A percentile compares a stretch with the other conserved stretches of the same genome.
Conservation (phyloP, 2,329 filamentous ascomycete species). For the Colletotrichum sp. region DNA sequence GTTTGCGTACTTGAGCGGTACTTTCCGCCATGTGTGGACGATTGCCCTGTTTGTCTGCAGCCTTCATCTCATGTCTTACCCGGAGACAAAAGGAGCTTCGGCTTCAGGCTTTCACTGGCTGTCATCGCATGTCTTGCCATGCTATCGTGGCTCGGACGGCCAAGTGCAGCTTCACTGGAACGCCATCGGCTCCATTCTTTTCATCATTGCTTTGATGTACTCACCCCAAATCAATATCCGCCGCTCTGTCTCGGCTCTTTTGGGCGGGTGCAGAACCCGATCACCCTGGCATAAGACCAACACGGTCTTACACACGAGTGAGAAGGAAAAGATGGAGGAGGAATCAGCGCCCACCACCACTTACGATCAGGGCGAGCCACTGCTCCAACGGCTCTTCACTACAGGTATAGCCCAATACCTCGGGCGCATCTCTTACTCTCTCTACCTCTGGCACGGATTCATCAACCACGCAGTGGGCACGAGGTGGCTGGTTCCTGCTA, state of each 20-base stretch:
- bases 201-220: conserved; percentile 26
- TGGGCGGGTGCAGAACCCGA: not conserved
- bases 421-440: conserved; percentile 62
- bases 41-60: not conserved
- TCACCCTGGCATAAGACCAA: not conserved
- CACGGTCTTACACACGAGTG: conserved; percentile 21
- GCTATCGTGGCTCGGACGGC: not conserved
- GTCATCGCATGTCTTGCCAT: not conserved
- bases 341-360: conserved; percentile 56
- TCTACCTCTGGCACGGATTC: conserved; percentile 66
- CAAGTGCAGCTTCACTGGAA: conserved; percentile 27
- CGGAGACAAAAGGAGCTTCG: not conserved
- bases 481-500: conserved; percentile 24
- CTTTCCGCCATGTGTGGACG: not conserved
- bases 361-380: conserved; percentile 46
- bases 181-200: conserved; percentile 6
- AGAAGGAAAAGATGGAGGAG: conserved; percentile 41
- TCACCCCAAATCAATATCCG: conserved; percentile 33
- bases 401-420: conserved; percentile 58
- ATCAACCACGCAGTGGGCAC: conserved; percentile 51
- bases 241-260: not conserved
- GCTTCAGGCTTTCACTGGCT: not conserved
- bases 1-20: not conserved
- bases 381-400: conserved; percentile 55
- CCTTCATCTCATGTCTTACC: not conserved